Evolutionary conservation across 2,329 filamentous ascomycete genomes (phyloP).

Genomic region (Epichloe hybrida): DNA sequence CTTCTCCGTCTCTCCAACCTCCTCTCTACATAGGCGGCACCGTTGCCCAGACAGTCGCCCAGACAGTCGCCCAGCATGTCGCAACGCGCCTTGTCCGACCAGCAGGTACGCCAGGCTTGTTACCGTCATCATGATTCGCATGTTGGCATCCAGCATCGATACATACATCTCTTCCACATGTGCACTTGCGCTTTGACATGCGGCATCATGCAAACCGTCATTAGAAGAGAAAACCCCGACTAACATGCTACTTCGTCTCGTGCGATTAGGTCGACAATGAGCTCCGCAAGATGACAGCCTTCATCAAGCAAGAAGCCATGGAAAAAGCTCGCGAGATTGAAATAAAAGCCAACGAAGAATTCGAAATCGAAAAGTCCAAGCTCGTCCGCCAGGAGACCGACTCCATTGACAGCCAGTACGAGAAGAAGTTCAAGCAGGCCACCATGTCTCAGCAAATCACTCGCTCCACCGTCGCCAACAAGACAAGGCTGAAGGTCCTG

Average conservation of each 20-base stretch:
- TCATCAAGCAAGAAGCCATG: conserved; percentile 96
- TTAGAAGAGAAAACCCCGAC: neutral
- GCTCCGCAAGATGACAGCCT: conserved; percentile 99
- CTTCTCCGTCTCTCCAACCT: conserved; percentile 9
- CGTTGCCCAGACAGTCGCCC: conserved; percentile 17
- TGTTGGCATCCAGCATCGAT: conserved; percentile 8
- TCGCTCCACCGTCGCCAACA: conserved; percentile 89
- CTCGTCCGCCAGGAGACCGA: conserved; percentile 91
- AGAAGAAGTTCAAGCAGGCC: conserved; percentile 99
- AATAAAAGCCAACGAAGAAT: conserved; percentile 97
- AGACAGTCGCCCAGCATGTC: conserved; percentile 57
- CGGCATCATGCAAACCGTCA: neutral
- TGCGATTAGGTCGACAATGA: conserved; percentile 72
- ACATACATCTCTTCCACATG: conserved; percentile 3
- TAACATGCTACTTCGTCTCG: neutral
- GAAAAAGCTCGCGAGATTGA: conserved; percentile 97
- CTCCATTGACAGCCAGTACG: conserved; percentile 82
- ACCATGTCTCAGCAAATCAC: conserved; percentile 98
- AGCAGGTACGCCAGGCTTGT: conserved; percentile 53
- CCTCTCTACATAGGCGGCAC: conserved; percentile 9
- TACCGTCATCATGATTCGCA: conserved; percentile 7
- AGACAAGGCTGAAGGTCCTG: conserved; percentile 82
- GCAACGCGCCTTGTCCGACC: conserved; percentile 93
- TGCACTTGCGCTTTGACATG: too few species aligned
- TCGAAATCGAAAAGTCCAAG: conserved; percentile 97